Percentiles rank a stretch among this genome's conserved stretches.
Conservation (phyloP, 176 grass and related monocot species). For the Musa acuminata region DNA sequence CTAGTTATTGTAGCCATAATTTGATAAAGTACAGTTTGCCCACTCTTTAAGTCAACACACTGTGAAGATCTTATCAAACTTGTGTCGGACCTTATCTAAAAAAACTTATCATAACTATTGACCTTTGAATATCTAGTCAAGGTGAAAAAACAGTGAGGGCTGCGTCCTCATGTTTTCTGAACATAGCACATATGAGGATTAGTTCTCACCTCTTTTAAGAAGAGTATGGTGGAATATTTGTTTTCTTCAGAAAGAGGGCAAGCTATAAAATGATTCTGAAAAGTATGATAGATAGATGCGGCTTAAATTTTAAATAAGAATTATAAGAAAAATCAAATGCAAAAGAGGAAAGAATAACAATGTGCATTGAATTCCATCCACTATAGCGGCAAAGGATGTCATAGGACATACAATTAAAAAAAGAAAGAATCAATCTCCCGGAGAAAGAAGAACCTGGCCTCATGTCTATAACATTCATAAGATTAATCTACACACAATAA, state of each 20-base stretch:
- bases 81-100: not conserved
- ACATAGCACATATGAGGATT: not conserved
- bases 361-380: not conserved
- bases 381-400: not conserved
- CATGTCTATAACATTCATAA: not conserved
- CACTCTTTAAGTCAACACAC: not conserved
- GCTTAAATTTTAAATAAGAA: not conserved
- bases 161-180: not conserved
- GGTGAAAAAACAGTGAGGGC: not conserved
- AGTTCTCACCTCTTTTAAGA: not conserved
- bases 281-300: not conserved
- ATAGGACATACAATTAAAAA: not conserved
- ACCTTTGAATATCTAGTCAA: not conserved
- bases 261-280: not conserved
- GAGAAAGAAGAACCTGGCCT: not conserved
- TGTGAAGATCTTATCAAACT: not conserved
- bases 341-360: not conserved
- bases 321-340: not conserved
- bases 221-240: no score
- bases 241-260: not conserved
- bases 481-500: not conserved
- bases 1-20: not conserved
- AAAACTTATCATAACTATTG: no score
- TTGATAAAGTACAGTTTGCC: not conserved
- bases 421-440: not conserved